Base-by-base conservation (phyloP, 352 stramenopile genomes). In the Globisporangium acanthophoron region DNA sequence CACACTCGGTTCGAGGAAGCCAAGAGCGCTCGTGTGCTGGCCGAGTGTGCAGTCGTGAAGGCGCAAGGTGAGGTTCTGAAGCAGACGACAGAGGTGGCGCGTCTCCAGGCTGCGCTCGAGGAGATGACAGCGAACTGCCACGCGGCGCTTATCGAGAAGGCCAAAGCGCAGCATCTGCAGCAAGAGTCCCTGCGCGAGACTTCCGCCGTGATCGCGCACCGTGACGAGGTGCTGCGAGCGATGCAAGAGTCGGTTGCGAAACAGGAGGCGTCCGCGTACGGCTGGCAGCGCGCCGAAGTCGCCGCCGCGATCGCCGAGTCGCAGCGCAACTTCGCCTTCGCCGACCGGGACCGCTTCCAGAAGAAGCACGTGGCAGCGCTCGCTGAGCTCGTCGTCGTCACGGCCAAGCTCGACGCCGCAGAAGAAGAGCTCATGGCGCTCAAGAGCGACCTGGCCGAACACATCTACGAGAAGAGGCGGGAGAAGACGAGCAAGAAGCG, bases 251-350 rank as follows among this genome's bases (percentile, higher is more conserved):
- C 69, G 1, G 65, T 88, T 3, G 50, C n/a, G 18, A 72, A 80
- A 27, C 76, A 88, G 24, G 63, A 80, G 35, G 54, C 71, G 18
- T 56, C 65, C 0, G 66, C 75, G 0, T 53, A 74, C 51, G 70
- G 72, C 33, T 91, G 81, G 81, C 76, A 85, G 24, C 66, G 69
- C 5, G 78, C 81, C 1, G 81, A 91, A 54, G 56, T 69, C 0
- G 76, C 81, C 0, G 78, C 78, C 1, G 69, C 80, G 0, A 80
- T 89, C 1, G 68, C 78, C 3, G 80, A 91, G 29, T 87, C 78
- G 9, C 77, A 88, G 55, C 77, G 80, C 47, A 91, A 86, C 53
- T 80, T 85, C 33, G 74, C 75, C 29, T 76, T 88, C 7, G 70
- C 54, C 5, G 77, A 89, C 49, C 78, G 78, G 3, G 76, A 89